Base-by-base conservation (phyloP, 768 basidiomycete genomes). In the Pulveroboletus sp. region DNA sequence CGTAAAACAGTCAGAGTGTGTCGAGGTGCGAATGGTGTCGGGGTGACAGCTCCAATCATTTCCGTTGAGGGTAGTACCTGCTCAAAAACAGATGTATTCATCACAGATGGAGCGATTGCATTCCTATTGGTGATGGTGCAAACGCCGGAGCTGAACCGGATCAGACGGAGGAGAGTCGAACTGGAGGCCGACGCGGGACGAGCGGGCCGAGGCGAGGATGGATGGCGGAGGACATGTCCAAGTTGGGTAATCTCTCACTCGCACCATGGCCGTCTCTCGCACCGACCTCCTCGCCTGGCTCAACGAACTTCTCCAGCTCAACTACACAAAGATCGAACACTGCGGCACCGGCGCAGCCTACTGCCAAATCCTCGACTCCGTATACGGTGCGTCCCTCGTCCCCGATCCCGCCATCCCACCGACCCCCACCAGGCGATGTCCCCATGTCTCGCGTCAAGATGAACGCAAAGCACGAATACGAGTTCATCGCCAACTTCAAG, bases 361-460 rank as follows among this genome's bases (percentile, higher is more conserved):
- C 69, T 93, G 92, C 64, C 96, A 98, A 70, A 76, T 98, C 64
- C 71, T 98, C 54, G 96, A 98, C 75, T 93, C 91, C 38, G 83
- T 98, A 73, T 97, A 88, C 67, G 84, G 93, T 91, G 54, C 61
- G 85, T 70, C 34, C 60, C 29, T 39, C 22, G 22, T 54, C 43
- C 32, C 51, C 43, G 53, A 51, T 49, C 37, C 19, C 30, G 42
- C 30, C 32, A 46, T 46, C 43, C 49, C 45, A 58, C 41, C 9
- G 48, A 52, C 47, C 37, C 13, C 46, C 51, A 22, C 45, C 62
- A 95, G 93, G 87, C 59, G 91, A 97, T 71, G 54, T 96, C 0
- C 93, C 93, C 12, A 92, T 98, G 90, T 59, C 71, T 30, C 80
- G 87, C 54, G 94, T 99, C 60, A 98, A 97, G 77, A 91, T 97